Evolutionary conservation across 768 basidiomycete genomes (phyloP).

Genomic region (Tricholoma terreum): DNA sequence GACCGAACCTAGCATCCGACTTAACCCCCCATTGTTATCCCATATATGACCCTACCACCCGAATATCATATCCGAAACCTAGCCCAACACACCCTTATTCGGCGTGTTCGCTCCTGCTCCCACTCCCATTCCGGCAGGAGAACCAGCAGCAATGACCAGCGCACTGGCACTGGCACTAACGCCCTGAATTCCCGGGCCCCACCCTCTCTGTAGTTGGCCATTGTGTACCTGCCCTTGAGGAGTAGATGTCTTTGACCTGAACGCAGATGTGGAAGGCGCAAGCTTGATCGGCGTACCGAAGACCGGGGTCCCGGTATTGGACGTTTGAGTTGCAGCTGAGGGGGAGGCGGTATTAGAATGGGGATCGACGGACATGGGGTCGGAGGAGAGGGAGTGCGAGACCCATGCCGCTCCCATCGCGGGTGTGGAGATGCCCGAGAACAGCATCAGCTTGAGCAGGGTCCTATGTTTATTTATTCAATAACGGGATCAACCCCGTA

Average conservation of each 20-base stretch:
- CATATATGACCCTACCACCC: slow-evolving; percentile 84
- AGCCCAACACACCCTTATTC: slow-evolving; percentile 62
- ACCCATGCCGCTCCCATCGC: slow-evolving; percentile 8
- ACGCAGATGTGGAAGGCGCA: too few species aligned
- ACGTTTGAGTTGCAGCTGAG: slow-evolving; percentile 5
- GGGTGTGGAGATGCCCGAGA: too few species aligned
- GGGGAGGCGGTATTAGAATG: slow-evolving; percentile 23
- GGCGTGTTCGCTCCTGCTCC: slow-evolving; percentile 26
- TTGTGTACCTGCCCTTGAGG: too few species aligned
- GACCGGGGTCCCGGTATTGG: too few species aligned
- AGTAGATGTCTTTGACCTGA: too few species aligned
- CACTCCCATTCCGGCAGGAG: too few species aligned
- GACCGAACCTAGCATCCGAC: too few species aligned
- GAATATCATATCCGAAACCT: slow-evolving; percentile 78
- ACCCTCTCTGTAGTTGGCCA: slow-evolving; percentile 11
- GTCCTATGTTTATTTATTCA: slow-evolving; percentile 50
- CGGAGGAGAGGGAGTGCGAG: slow-evolving; percentile 15
- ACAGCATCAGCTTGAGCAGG: slow-evolving; percentile 53
- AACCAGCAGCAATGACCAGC: slow-evolving; percentile 1
- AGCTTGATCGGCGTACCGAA: slow-evolving; percentile 33
- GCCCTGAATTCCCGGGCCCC: slow-evolving; percentile 17
- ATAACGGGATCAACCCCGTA: background rate
- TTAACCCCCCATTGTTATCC: too few species aligned
- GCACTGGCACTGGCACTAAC: too few species aligned
- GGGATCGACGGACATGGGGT: slow-evolving; percentile 45